phyloP scores from a whole-genome alignment of 257 asterid genomes.

The Osmanthus fragrans region DNA sequence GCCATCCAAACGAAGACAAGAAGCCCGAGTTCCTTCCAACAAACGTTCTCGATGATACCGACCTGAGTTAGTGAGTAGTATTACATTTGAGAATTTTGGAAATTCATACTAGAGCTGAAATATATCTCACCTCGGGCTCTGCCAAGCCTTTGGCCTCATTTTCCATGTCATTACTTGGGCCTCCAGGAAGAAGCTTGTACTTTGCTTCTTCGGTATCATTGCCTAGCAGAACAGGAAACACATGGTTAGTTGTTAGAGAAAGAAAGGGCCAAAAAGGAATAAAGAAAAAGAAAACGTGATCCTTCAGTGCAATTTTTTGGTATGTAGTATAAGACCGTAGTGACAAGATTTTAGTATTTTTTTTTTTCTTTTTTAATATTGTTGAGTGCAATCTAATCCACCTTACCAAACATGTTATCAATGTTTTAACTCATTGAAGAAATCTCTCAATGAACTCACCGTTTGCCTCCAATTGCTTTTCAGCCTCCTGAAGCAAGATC shows the following conservation, averaged over 20 bases:
- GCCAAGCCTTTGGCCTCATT: conserved; percentile 40
- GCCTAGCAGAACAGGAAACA: conserved; percentile 32
- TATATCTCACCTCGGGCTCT: conserved; percentile 55
- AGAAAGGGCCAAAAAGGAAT: conserved; percentile 1
- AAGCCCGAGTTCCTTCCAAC: conserved; percentile 96
- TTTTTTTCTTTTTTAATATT: not conserved
- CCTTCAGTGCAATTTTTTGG: conserved; percentile 3
- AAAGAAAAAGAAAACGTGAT: not conserved
- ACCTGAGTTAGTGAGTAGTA: conserved; percentile 49
- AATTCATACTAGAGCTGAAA: conserved; percentile 8
- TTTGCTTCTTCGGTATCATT: conserved; percentile 61
- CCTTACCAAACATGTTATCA: not conserved
- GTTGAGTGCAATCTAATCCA: not conserved
- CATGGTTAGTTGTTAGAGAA: conserved; percentile 9
- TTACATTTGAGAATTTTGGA: conserved; percentile 17
- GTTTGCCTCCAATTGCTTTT: conserved; percentile 38
- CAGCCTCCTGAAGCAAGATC: conserved; percentile 64
- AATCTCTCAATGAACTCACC: conserved; percentile 45
- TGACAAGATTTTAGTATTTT: not conserved
- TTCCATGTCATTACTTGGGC: conserved; percentile 42
- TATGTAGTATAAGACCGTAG: not conserved
- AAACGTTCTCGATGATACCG: conserved; percentile 70
- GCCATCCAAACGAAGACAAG: conserved; percentile 79
- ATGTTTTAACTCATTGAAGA: conserved; percentile 11
- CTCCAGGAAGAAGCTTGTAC: conserved; percentile 77